Conservation (phyloP, 2,329 filamentous ascomycete species). For the Laburnicola sp. region DNA sequence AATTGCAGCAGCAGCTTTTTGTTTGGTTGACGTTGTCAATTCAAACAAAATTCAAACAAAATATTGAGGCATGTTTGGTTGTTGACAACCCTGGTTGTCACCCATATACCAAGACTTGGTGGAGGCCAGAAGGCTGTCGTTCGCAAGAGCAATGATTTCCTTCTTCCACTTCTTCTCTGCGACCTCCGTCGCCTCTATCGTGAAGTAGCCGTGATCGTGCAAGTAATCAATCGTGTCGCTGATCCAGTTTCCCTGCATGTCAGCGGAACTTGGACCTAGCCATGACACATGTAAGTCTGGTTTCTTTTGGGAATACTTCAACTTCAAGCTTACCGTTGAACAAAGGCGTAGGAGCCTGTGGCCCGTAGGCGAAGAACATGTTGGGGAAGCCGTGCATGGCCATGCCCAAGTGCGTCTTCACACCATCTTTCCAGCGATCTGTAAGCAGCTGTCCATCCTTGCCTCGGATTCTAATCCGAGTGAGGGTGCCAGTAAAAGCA, state of each 20-base stretch:
- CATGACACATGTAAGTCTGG: too few species aligned
- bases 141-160: conserved; percentile 52
- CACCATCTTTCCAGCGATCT: conserved; percentile 21
- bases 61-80: too few species aligned
- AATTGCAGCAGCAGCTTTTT: too few species aligned
- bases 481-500: conserved; percentile 42
- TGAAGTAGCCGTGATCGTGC: conserved; percentile 51
- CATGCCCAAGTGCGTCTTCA: conserved; percentile 46
- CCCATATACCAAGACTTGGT: conserved; percentile 57
- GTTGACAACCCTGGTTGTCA: too few species aligned
- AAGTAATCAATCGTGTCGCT: conserved; percentile 56
- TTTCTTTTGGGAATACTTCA: too few species aligned
- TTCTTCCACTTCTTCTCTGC: conserved; percentile 56
- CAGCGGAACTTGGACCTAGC: conserved; percentile 56
- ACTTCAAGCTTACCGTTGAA: too few species aligned
- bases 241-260: conserved; percentile 62
- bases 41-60: too few species aligned
- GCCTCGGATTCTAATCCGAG: conserved; percentile 42
- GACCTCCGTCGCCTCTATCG: conserved; percentile 55
- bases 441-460: conserved; percentile 26
- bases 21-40: too few species aligned
- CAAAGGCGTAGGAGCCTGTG: conserved; percentile 42
- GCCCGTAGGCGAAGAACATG: conserved; percentile 54
- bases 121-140: conserved; percentile 54
- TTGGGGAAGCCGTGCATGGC: conserved; percentile 49